Conservation (phyloP, 192 early-diverging fungal genomes). For the Irineochytrium annulatum region DNA sequence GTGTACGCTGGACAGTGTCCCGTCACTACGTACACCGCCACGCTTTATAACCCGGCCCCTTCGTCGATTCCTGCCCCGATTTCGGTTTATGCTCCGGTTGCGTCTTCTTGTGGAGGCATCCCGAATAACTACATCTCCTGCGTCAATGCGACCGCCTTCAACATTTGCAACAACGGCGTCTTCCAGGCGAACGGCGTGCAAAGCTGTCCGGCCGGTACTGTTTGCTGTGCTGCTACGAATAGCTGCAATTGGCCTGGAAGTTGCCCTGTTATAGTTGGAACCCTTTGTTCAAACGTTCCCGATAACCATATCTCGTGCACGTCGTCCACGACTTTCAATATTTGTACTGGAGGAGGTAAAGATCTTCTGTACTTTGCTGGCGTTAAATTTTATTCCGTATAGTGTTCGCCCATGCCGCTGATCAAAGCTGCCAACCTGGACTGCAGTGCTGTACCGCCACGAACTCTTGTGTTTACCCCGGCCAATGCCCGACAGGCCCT, state of each 20-base stretch:
- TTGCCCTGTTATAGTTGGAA: not conserved
- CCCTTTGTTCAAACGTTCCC: conserved; percentile 2
- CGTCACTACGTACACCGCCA: not conserved
- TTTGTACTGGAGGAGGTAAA: not conserved
- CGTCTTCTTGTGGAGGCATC: not conserved
- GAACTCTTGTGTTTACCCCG: not conserved
- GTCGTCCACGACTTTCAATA: not conserved
- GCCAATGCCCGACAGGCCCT: not conserved
- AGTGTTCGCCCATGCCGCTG: conserved; percentile 3
- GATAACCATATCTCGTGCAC: not conserved
- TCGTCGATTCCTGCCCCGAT: not conserved
- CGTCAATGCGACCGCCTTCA: not conserved
- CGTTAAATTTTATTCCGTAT: not conserved
- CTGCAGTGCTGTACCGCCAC: not conserved
- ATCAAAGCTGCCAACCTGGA: not conserved
- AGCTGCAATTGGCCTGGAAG: not conserved
- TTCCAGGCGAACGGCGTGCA: not conserved
- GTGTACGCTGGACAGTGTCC: not conserved
- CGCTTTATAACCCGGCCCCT: not conserved
- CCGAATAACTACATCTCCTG: not conserved
- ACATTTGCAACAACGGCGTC: not conserved
- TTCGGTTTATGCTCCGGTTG: not conserved
- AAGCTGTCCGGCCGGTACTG: not conserved
- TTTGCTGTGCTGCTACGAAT: conserved; percentile 20
- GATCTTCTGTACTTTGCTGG: not conserved